Evolutionary conservation across 371 early-diverging fungal genomes (phyloP).

Genomic region (Racocetra persica): DNA sequence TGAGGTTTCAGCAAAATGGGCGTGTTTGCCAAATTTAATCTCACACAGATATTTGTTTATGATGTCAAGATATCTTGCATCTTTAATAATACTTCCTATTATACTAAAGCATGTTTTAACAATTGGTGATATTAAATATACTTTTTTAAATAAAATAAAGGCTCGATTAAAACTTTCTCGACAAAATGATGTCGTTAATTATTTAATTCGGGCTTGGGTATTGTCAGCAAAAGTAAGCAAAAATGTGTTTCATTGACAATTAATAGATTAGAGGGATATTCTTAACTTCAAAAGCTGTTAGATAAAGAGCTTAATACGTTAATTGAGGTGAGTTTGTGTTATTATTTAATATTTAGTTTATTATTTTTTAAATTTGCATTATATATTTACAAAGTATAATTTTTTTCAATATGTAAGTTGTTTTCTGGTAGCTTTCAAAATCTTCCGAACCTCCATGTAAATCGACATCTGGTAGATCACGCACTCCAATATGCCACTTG

Average conservation of each 20-base stretch:
- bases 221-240: neutral
- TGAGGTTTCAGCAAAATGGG: neutral
- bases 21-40: constrained; percentile 7
- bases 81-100: constrained; percentile 1
- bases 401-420: neutral
- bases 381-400: no score
- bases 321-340: neutral
- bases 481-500: neutral
- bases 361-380: no score
- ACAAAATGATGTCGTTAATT: neutral
- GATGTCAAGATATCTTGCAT: neutral
- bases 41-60: neutral
- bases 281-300: neutral
- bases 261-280: neutral
- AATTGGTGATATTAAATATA: neutral
- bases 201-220: neutral
- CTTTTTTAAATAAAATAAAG: neutral
- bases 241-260: neutral
- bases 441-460: constrained; percentile 10
- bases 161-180: no score
- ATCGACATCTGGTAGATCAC: neutral
- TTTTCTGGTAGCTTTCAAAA: neutral
- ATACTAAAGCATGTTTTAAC: neutral
- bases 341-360: neutral
- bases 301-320: neutral